These are phyloP conservation scores for Annulohypoxylon stygium DNA, from an alignment of 495 filamentous ascomycete genomes.

Conservation along the genomic window DNA sequence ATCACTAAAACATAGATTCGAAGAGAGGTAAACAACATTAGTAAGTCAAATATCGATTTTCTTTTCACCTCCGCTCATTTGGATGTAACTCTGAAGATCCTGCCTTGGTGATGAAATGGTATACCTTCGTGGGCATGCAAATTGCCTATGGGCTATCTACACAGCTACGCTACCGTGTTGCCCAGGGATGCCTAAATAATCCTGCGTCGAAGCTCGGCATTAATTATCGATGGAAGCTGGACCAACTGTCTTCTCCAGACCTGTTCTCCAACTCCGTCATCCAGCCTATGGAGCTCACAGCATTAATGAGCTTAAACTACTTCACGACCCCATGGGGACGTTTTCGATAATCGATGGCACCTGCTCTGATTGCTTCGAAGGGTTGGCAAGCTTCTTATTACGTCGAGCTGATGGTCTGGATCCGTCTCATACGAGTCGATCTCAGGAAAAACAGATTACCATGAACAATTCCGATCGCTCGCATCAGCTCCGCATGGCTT, in stretches of 20 bases:
- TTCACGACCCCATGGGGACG: slow-evolving; percentile 48
- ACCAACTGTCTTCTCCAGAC: slow-evolving; percentile 26
- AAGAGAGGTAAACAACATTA: slow-evolving; percentile 36
- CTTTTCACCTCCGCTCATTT: slow-evolving; percentile 4
- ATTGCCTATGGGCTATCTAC: no score
- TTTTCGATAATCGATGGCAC: slow-evolving; percentile 51
- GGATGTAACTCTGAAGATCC: background rate
- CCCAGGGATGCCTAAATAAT: background rate
- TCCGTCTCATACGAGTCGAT: slow-evolving; percentile 16
- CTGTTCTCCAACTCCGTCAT: slow-evolving; percentile 51
- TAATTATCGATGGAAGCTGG: slow-evolving; percentile 26
- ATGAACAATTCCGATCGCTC: slow-evolving; percentile 49
- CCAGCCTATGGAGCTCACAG: slow-evolving; percentile 53
- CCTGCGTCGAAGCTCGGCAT: background rate
- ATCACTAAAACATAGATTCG: slow-evolving; percentile 36
- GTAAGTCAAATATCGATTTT: slow-evolving; percentile 23
- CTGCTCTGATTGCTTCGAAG: slow-evolving; percentile 54
- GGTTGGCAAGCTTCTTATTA: slow-evolving; percentile 41
- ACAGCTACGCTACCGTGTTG: no score
- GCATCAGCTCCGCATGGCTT: slow-evolving; percentile 55
- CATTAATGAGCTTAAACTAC: slow-evolving; percentile 52
- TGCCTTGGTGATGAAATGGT: background rate
- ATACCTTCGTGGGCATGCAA: no score
- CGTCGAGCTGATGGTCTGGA: background rate
- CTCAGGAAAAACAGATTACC: slow-evolving; percentile 52